phyloP scores from a whole-genome alignment of 345 rosid species.

The Draba incana region DNA sequence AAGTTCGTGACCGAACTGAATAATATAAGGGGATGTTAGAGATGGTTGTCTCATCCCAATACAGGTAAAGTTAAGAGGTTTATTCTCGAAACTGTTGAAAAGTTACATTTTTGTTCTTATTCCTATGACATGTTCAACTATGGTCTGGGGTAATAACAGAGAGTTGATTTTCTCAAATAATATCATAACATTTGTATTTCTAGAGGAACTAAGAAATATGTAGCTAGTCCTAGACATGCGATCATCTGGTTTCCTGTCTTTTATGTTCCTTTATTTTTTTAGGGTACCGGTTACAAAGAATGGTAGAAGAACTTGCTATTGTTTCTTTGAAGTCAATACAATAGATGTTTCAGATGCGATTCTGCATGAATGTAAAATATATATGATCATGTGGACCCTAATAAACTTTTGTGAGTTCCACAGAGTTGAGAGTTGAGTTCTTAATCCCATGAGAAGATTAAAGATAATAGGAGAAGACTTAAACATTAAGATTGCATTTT shows the following conservation, averaged over 20 bases:
- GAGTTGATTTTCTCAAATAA: background rate
- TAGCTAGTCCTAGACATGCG: conserved; percentile 8
- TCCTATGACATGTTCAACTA: background rate
- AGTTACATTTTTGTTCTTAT: background rate
- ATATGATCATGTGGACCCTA: background rate
- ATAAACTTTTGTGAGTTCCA: background rate
- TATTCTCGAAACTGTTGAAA: background rate
- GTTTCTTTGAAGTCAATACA: too few species aligned
- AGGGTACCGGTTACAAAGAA: background rate
- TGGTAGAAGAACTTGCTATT: background rate
- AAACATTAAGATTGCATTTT: conserved; percentile 9
- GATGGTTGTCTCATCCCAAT: conserved; percentile 13
- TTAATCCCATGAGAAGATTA: background rate
- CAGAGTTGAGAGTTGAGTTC: background rate
- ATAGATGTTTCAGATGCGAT: too few species aligned
- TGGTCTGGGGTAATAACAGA: background rate
- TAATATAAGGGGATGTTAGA: background rate
- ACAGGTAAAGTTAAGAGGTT: conserved; percentile 15
- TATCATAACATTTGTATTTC: background rate
- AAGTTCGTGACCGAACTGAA: conserved; percentile 8
- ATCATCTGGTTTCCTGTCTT: background rate
- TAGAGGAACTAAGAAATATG: background rate
- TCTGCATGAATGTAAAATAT: background rate
- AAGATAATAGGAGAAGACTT: conserved; percentile 16
- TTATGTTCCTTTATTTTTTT: conserved; percentile 2